These are phyloP conservation scores for Lentinula raphanica DNA, from an alignment of 768 basidiomycete species.

Conservation along the genomic window DNA sequence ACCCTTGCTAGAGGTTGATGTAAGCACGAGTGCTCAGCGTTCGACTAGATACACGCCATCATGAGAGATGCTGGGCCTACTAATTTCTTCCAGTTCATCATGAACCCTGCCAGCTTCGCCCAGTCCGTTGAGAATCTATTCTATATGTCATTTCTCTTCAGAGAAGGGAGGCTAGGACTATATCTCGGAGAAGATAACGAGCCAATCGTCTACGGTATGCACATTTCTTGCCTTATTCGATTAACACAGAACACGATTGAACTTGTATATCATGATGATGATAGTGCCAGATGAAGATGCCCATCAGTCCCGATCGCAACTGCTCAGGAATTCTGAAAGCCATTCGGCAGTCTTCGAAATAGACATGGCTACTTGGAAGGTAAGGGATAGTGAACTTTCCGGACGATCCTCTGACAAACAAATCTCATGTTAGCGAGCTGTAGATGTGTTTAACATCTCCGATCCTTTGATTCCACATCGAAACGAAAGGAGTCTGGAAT, in stretches of 20 bases:
- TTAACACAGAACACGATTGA: too few relatives aligned
- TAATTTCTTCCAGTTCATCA: conserved; percentile 81
- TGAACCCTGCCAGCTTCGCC: conserved; percentile 86
- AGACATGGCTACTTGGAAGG: conserved; percentile 86
- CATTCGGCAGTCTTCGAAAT: conserved; percentile 89
- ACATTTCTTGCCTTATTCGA: not conserved
- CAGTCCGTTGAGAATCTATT: conserved; percentile 98
- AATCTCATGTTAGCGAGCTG: conserved; percentile 59
- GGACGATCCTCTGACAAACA: not conserved
- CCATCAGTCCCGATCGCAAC: not conserved
- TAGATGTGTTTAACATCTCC: conserved; percentile 77
- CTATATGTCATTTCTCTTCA: conserved; percentile 87
- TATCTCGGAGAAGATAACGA: conserved; percentile 64
- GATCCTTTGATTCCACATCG: conserved; percentile 74
- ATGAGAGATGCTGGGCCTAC: conserved; percentile 44
- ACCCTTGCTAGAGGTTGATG: not conserved
- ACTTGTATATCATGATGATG: too few relatives aligned
- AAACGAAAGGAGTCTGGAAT: conserved; percentile 51
- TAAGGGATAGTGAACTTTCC: conserved; percentile 25
- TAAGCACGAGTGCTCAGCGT: not conserved
- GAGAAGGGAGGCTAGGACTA: conserved; percentile 75
- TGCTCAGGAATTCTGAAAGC: conserved; percentile 42
- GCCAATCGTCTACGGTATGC: conserved; percentile 58
- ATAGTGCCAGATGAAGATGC: not conserved
- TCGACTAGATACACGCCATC: conserved; percentile 44